phyloP scores from a whole-genome alignment of 169 alveolate species.

The Plasmodium knowlesi region DNA sequence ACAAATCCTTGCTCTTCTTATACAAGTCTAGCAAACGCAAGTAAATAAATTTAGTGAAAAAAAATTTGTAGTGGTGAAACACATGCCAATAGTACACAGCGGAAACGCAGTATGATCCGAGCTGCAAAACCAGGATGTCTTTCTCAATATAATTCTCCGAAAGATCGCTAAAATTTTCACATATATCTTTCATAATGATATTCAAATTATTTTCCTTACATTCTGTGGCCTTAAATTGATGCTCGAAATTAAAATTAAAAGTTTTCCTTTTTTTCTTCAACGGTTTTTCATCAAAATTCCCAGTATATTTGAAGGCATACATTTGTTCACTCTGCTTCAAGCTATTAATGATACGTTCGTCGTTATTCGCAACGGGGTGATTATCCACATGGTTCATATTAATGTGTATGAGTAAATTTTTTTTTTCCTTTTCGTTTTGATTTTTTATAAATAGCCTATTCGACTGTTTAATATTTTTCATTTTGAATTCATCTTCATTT shows the following conservation, averaged over 20 bases:
- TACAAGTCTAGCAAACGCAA: conserved; percentile 16
- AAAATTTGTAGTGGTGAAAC: conserved; percentile 72
- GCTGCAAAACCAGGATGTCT: conserved; percentile 66
- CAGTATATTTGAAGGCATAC: conserved; percentile 18
- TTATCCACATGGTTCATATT: not conserved
- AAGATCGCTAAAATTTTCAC: conserved; percentile 23
- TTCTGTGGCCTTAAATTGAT: not conserved
- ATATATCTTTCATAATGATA: conserved; percentile 19
- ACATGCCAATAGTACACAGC: conserved; percentile 75
- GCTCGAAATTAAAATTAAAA: not conserved
- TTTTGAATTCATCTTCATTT: conserved; percentile 40
- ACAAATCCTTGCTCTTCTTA: conserved; percentile 42
- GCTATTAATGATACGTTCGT: conserved; percentile 5
- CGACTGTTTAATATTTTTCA: conserved; percentile 56
- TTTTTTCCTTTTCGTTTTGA: conserved; percentile 53
- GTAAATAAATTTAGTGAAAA: conserved; percentile 60
- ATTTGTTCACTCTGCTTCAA: conserved; percentile 29
- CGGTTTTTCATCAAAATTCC: conserved; percentile 27
- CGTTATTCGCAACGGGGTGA: conserved; percentile 11
- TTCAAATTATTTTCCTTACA: conserved; percentile 21
- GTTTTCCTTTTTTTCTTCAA: conserved; percentile 16
- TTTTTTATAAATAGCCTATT: conserved; percentile 54
- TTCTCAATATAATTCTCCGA: conserved; percentile 66
- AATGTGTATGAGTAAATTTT: not conserved
- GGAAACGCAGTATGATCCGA: conserved; percentile 57